Evolutionary conservation across 331 rosid species (phyloP).

Genomic region (Quercus lobata): DNA sequence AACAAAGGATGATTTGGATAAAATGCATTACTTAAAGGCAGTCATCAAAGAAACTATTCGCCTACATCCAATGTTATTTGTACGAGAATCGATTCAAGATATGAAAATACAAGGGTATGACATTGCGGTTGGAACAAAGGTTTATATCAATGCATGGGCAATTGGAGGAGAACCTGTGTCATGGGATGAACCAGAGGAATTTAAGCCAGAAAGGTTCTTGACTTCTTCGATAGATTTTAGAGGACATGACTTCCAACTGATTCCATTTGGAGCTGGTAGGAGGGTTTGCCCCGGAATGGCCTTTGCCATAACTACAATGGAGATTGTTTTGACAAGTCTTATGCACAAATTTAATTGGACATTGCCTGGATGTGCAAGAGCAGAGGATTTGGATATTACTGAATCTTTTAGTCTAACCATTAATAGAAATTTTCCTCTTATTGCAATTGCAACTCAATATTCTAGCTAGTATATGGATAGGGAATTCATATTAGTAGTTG

Average conservation of each 20-base stretch:
- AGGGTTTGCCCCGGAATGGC: constrained; percentile 27
- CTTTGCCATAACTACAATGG: constrained; percentile 17
- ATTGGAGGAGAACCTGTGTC: constrained; percentile 12
- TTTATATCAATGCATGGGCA: constrained; percentile 19
- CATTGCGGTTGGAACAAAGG: constrained; percentile 28
- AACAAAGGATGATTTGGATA: constrained; percentile 23
- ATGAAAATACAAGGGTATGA: constrained; percentile 17
- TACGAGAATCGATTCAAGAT: constrained; percentile 9
- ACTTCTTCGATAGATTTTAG: constrained; percentile 18
- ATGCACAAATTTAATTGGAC: constrained; percentile 26
- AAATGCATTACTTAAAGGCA: constrained; percentile 29
- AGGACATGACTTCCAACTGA: constrained; percentile 25
- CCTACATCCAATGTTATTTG: constrained; percentile 10
- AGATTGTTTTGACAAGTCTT: constrained; percentile 24
- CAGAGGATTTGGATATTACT: constrained; percentile 21
- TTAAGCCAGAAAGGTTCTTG: constrained; percentile 31
- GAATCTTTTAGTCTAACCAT: constrained; percentile 11
- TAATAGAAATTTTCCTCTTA: constrained; percentile 14
- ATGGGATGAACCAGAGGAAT: constrained; percentile 27
- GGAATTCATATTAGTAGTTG: too few species aligned
- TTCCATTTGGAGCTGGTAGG: constrained; percentile 36
- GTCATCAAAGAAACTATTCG: constrained; percentile 22
- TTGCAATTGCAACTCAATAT: constrained; percentile 8
- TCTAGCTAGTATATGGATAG: too few species aligned
- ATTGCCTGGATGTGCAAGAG: constrained; percentile 7